Evolutionary conservation across 306 rosid species (phyloP), one percentile per base, ranked within the genome.

Genomic region (Vigna trinervia): DNA sequence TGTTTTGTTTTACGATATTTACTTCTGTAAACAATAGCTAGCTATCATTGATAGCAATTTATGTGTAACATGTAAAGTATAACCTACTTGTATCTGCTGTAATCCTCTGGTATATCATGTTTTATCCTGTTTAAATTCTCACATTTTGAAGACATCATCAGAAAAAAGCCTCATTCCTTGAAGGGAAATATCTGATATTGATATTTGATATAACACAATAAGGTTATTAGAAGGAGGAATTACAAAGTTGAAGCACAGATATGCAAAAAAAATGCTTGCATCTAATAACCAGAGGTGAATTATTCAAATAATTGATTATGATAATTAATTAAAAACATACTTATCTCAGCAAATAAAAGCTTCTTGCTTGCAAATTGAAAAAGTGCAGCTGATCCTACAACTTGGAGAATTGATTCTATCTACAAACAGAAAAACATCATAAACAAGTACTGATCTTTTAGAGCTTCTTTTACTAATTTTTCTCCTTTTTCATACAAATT

Each of bases 361-460:
- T 91, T 96, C 84, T 81, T 96, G 90, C 91, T 85, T 75, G 78
- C 93, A 68, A 91, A 85, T 88, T 96, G 99, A 84, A 92, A 45
- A 69, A 92, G 17, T 76, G 97, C 99, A 78, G 90, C 98, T 12
- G 99, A 86, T 50, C 99, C 99, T 54, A 96, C 34, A 72, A 92
- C 39, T 84, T 92, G 92, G 83, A 96, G 99, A 71, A 96, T 84
- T 65, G 97, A 88, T 84, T 96, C 99, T 56, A 96, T 9, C 99
- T 96, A 73, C 39, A 76, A 73, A 74, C n/a, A 66, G 32, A 67
- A 62, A 23, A 75, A 72, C 71, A 54, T 8, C 39, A 41, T 53
- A 23, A 69, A 80, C 56, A 59, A 58, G 22, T 65, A 59, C 19
- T 17, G 19, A 17, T 17, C 19, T 17, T 17, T 17, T 17, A 17